Evolutionary conservation across 768 basidiomycete genomes (phyloP).

Genomic region (Boletus edulis): DNA sequence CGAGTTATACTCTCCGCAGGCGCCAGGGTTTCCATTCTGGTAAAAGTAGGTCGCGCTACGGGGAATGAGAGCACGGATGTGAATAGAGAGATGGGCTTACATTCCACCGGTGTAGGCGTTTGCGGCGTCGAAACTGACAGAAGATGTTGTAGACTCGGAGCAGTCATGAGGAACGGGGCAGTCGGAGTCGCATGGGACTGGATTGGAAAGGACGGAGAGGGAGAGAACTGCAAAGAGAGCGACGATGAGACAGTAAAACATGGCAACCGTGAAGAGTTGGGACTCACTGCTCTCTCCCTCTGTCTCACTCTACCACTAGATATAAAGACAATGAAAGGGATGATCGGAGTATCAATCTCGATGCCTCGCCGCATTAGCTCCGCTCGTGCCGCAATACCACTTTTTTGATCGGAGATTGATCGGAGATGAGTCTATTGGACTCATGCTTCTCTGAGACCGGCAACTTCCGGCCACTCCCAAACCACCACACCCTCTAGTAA

Average conservation of each 20-base stretch:
- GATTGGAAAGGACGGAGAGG: slow-evolving; percentile 33
- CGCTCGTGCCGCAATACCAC: too few species aligned
- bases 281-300: neutral
- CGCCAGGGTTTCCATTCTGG: slow-evolving; percentile 73
- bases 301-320: too few species aligned
- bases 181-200: neutral
- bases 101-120: slow-evolving; percentile 37
- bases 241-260: slow-evolving; percentile 39
- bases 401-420: too few species aligned
- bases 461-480: neutral
- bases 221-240: slow-evolving; percentile 63
- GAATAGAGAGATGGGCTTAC: slow-evolving; percentile 31
- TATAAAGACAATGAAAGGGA: too few species aligned
- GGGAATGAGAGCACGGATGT: neutral
- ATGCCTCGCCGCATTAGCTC: too few species aligned
- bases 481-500: slow-evolving; percentile 4
- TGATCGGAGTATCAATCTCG: too few species aligned
- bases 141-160: neutral
- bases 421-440: too few species aligned
- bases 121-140: slow-evolving; percentile 16
- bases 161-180: neutral
- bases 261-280: slow-evolving; percentile 8
- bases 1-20: slow-evolving; percentile 62
- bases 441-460: neutral
- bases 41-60: slow-evolving; percentile 63